A percentile compares a stretch with the other conserved stretches of the same genome.
phyloP scores from a whole-genome alignment of 108 stramenopile genomes.

The Nannochloropsis granulata region DNA sequence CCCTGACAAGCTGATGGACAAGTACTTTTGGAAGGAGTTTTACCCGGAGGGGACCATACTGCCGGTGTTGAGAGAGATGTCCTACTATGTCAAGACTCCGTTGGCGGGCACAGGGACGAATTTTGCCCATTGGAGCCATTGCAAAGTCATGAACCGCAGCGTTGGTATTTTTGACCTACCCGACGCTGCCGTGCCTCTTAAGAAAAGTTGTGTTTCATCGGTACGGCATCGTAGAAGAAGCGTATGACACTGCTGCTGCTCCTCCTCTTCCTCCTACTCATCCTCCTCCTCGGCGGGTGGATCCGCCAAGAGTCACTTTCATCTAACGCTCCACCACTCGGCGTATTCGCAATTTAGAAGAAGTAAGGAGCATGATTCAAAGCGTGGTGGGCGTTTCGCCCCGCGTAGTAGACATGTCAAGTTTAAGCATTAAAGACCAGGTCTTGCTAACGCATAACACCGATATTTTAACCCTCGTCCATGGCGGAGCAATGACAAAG shows the following conservation, averaged over 20 bases:
- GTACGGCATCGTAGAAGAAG: neutral
- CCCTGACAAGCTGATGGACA: too few species aligned
- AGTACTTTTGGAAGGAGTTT: neutral
- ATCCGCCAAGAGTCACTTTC: neutral
- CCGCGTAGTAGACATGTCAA: neutral
- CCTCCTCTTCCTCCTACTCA: too few species aligned
- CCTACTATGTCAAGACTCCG: neutral
- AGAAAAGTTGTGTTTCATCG: neutral
- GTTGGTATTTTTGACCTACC: neutral
- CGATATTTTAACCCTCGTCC: neutral
- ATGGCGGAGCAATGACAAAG: neutral
- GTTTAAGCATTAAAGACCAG: neutral
- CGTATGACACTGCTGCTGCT: too few species aligned
- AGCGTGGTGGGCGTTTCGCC: neutral
- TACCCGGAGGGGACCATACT: neutral
- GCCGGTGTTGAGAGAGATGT: neutral
- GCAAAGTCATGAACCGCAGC: too few species aligned
- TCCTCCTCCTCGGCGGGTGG: neutral
- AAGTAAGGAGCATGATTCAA: neutral
- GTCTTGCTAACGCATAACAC: neutral
- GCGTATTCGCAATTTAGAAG: neutral
- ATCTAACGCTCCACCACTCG: neutral
- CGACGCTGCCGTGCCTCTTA: neutral
- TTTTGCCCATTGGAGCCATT: neutral
- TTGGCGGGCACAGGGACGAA: neutral